Base-by-base conservation (phyloP, 768 basidiomycete genomes). In the Mycena filopes region DNA sequence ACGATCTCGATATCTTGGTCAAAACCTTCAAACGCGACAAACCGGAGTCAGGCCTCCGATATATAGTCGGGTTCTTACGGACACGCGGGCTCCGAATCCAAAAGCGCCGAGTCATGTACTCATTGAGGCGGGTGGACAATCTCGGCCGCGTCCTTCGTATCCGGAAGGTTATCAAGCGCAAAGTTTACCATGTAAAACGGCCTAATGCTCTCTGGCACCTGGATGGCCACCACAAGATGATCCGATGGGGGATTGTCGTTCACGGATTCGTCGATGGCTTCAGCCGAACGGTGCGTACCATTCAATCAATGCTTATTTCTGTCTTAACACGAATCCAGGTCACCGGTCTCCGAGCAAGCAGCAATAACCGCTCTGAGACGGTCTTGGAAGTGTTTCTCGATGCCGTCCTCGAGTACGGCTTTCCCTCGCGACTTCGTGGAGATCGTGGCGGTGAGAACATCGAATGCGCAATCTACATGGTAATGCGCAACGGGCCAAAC, bases 211-310 rank as follows among this genome's bases (percentile, higher is more conserved):
- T 72, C 0, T 75, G 74, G 74, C 74, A 75, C 31, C 28, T 71
- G 13, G 72, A 75, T 55, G 66, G 73, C 6, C 73, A 76, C 45
- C 75, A 76, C 55, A 76, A 73, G 47, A 55, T 76, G 3, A 75
- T 76, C 29, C 61, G 46, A 3, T 77, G 74, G 73, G 73, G 74
- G 13, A 55, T 75, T 50, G 71, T 75, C 8, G 62, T 74, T 18
- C 75, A 76, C 57, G 75, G 74, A 0, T 68, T 75, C 46, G 63
- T 74, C 41, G 76, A 79, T 65, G 78, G 78, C 0, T 77, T 70
- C 55, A 66, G 67, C 59, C 63, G 73, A 13, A 77, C 71, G 18
- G 76, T 76, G 54, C 25, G 69, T 5, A n/a, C n/a, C n/a, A n/a
- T n/a, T n/a, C n/a, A n/a, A 16, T 25, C 54, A 42, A 16, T 42